phyloP scores from a whole-genome alignment of 1,139 yeast species.

The Magnusiomyces suaveolens region DNA sequence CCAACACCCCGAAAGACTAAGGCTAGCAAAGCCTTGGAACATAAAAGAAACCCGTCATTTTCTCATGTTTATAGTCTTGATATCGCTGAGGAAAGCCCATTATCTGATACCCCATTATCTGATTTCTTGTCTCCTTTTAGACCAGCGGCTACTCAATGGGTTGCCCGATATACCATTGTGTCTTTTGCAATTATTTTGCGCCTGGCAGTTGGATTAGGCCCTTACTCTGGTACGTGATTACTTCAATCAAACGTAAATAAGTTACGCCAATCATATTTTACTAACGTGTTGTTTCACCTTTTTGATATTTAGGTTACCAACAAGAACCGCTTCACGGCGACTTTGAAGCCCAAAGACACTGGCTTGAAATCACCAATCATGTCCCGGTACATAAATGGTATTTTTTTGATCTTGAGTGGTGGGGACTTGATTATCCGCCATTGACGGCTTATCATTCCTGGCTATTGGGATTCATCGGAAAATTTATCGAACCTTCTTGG shows the following conservation, averaged over 20 bases:
- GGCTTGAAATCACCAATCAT: slow-evolving; percentile 85
- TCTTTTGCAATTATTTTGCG: slow-evolving; percentile 67
- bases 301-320: slow-evolving; percentile 21
- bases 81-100: slow-evolving; percentile 13
- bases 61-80: slow-evolving; percentile 1
- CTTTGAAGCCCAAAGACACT: slow-evolving; percentile 95
- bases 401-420: slow-evolving; percentile 75
- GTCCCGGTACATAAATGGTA: slow-evolving; percentile 77
- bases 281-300: neutral
- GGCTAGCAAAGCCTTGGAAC: neutral
- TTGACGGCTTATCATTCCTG: slow-evolving; percentile 90
- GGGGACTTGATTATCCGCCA: slow-evolving; percentile 98
- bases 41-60: neutral
- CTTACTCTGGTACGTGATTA: slow-evolving; percentile 54
- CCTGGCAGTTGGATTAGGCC: slow-evolving; percentile 81
- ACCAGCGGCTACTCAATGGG: slow-evolving; percentile 81
- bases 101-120: slow-evolving; percentile 41
- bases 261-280: neutral
- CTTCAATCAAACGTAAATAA: slow-evolving; percentile 11
- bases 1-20: neutral
- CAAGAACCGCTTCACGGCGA: slow-evolving; percentile 82
- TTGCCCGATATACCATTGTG: slow-evolving; percentile 68
- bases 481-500: slow-evolving; percentile 56
- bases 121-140: slow-evolving; percentile 53
- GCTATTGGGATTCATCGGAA: slow-evolving; percentile 64